phyloP scores from a whole-genome alignment of 352 stramenopile genomes.

The Phytophthora citricola region DNA sequence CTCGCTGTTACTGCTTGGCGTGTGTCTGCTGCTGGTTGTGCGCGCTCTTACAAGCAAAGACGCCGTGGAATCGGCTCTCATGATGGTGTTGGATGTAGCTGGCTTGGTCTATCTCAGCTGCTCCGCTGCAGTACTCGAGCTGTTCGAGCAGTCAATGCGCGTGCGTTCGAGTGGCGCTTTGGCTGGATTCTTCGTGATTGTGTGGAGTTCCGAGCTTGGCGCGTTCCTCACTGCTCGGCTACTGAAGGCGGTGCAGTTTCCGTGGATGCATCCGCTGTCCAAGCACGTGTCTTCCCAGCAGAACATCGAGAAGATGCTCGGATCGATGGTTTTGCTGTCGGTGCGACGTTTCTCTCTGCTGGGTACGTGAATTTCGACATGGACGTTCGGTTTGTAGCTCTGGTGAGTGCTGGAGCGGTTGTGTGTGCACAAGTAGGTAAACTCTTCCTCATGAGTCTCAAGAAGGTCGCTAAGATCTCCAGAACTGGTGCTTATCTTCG shows the following conservation, averaged over 20 bases:
- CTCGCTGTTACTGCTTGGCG: slow-evolving; percentile 50
- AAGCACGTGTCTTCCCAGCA: slow-evolving; percentile 59
- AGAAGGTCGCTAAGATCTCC: slow-evolving; percentile 62
- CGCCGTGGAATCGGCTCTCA: slow-evolving; percentile 62
- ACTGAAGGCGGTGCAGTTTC: slow-evolving; percentile 56
- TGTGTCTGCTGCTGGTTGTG: slow-evolving; percentile 51
- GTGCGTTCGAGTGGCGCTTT: slow-evolving; percentile 38
- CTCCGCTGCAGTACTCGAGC: slow-evolving; percentile 51
- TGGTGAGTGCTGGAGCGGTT: slow-evolving; percentile 43
- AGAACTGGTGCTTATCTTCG: slow-evolving; percentile 54
- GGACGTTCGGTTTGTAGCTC: slow-evolving; percentile 33
- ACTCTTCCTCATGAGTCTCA: slow-evolving; percentile 65
- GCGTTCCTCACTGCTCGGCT: slow-evolving; percentile 54
- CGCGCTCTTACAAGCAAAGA: slow-evolving; percentile 68
- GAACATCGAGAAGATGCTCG: slow-evolving; percentile 67
- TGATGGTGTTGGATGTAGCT: slow-evolving; percentile 60
- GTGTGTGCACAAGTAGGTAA: slow-evolving; percentile 59
- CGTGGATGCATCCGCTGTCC: slow-evolving; percentile 63
- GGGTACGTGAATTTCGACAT: slow-evolving; percentile 53
- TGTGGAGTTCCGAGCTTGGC: slow-evolving; percentile 65
- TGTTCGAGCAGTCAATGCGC: slow-evolving; percentile 50
- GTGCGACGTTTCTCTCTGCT: slow-evolving; percentile 35
- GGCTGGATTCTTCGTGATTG: slow-evolving; percentile 58
- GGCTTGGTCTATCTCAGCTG: slow-evolving; percentile 59
- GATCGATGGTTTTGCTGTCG: slow-evolving; percentile 47